phyloP scores from a whole-genome alignment of 202 grass and related monocot genomes.

The Setaria viridis region DNA sequence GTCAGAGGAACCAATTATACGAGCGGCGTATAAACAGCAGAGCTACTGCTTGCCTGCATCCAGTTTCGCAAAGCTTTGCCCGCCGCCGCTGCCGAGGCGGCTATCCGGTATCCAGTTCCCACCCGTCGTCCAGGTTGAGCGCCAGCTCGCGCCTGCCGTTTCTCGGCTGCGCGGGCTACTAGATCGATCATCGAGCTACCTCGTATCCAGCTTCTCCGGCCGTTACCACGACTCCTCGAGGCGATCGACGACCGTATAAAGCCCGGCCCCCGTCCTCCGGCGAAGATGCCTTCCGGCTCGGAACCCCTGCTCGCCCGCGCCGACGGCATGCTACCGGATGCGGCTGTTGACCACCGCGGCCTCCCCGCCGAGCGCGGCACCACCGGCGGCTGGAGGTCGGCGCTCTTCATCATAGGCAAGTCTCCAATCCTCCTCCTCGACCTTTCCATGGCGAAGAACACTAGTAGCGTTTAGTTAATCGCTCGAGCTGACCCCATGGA shows the following conservation, averaged over 20 bases:
- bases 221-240: not conserved
- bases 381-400: conserved; percentile 71
- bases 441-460: too few species aligned
- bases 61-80: not conserved
- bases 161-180: not conserved
- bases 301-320: conserved; percentile 34
- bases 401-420: conserved; percentile 84
- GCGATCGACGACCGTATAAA: not conserved
- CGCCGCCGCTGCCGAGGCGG: not conserved
- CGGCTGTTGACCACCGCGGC: conserved; percentile 54
- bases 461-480: too few species aligned
- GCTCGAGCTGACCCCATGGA: not conserved
- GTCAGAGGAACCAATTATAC: too few species aligned
- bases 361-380: conserved; percentile 50
- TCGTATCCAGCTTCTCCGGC: not conserved
- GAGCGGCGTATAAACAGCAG: not conserved
- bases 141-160: not conserved
- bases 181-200: not conserved
- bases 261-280: not conserved
- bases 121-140: not conserved
- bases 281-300: conserved; percentile 40
- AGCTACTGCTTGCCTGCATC: not conserved
- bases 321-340: conserved; percentile 28
- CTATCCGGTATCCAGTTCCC: not conserved
- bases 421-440: too few species aligned